These are phyloP conservation scores for Dryadomyces quercus-mongolicae DNA, from an alignment of 2,329 filamentous ascomycete genomes.

Conservation along the genomic window DNA sequence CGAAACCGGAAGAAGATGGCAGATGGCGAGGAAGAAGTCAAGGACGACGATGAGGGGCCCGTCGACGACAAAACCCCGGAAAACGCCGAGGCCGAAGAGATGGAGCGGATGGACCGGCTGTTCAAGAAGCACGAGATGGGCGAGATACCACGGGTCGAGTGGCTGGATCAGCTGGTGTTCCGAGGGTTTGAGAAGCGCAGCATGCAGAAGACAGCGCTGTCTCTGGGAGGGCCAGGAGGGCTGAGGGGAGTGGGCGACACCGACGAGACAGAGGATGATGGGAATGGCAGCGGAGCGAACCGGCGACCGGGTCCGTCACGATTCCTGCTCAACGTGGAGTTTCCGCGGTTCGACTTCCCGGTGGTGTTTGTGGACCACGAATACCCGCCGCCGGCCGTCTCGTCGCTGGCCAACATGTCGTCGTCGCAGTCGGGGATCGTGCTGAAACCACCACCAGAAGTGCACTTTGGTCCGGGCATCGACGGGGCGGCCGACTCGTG, in stretches of 20 bases:
- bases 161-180: slow-evolving; percentile 92
- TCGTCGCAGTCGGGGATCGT: slow-evolving; percentile 56
- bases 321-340: slow-evolving; percentile 79
- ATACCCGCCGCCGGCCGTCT: slow-evolving; percentile 75
- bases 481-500: neutral
- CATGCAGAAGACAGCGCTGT: slow-evolving; percentile 48
- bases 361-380: slow-evolving; percentile 92
- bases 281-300: slow-evolving; percentile 20
- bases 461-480: slow-evolving; percentile 83
- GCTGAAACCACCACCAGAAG: slow-evolving; percentile 71
- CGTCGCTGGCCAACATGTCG: slow-evolving; percentile 54
- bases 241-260: slow-evolving; percentile 20
- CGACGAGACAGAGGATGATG: slow-evolving; percentile 8
- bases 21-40: slow-evolving; percentile 13
- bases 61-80: slow-evolving; percentile 17
- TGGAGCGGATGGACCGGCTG: slow-evolving; percentile 77
- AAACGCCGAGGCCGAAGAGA: slow-evolving; percentile 68
- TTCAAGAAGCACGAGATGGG: slow-evolving; percentile 99
- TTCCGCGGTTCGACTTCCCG: slow-evolving; percentile 90
- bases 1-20: slow-evolving; percentile 26
- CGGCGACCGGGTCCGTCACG: slow-evolving; percentile 34
- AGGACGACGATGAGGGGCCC: slow-evolving; percentile 28
- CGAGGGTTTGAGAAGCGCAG: slow-evolving; percentile 73
- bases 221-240: slow-evolving; percentile 20
- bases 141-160: slow-evolving; percentile 83